Evolutionary conservation across 495 filamentous ascomycete genomes (phyloP).

Genomic region (Hyaloscypha finlandica): DNA sequence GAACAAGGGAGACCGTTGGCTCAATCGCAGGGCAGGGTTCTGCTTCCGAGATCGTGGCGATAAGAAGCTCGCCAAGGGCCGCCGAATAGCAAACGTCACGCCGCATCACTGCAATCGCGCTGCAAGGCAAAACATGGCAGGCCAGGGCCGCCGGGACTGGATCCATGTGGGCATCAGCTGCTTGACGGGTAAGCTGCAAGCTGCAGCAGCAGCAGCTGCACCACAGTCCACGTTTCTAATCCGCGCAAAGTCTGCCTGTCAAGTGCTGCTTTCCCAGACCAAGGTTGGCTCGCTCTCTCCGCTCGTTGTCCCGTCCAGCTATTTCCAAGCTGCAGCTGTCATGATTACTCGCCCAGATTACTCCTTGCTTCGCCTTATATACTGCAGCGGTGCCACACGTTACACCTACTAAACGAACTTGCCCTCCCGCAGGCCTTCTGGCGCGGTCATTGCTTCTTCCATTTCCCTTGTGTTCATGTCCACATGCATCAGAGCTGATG

Average conservation of each 20-base stretch:
- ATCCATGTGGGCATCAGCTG: neutral
- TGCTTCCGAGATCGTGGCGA: neutral
- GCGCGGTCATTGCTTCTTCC: constrained; percentile 10
- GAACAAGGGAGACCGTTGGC: neutral
- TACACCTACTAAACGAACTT: neutral
- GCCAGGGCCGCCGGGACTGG: neutral
- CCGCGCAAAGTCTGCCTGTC: neutral
- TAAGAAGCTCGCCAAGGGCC: neutral
- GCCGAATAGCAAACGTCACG: neutral
- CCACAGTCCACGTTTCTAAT: neutral
- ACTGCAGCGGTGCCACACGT: neutral
- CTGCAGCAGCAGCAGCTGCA: neutral
- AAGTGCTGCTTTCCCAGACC: neutral
- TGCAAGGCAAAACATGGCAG: constrained; percentile 2
- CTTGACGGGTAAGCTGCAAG: neutral
- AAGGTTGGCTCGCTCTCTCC: neutral
- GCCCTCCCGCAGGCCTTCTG: constrained; percentile 4
- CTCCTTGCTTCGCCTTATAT: neutral
- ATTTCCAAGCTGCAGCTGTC: neutral
- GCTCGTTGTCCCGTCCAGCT: neutral
- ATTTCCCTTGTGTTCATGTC: constrained; percentile 18
- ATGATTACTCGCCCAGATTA: neutral
- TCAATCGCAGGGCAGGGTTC: neutral
- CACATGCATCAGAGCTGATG: constrained; percentile 25
- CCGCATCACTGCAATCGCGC: neutral